phyloP scores from a whole-genome alignment of 192 early-diverging fungal genomes.

The Backusella luteola region DNA sequence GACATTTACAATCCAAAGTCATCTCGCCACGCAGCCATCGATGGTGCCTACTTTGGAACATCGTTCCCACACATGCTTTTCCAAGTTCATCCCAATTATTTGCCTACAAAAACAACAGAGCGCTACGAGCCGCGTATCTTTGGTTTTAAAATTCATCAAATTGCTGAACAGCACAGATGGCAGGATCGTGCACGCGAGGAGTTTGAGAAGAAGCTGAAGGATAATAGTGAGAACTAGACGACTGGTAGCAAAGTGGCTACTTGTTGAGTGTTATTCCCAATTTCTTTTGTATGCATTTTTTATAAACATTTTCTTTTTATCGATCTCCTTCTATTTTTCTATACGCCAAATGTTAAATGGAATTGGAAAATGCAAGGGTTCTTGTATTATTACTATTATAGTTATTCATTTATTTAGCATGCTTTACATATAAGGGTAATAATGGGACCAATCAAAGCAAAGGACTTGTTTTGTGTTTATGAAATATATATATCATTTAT shows the following conservation, averaged over 20 bases:
- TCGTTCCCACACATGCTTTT: constrained; percentile 95
- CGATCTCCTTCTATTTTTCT: neutral
- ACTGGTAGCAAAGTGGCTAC: neutral
- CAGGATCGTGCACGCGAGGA: constrained; percentile 80
- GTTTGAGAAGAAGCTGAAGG: constrained; percentile 8
- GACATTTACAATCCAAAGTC: constrained; percentile 92
- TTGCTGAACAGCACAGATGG: constrained; percentile 82
- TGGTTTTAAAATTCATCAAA: constrained; percentile 90
- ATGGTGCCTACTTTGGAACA: constrained; percentile 96
- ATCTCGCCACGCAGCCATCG: constrained; percentile 75
- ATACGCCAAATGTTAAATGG: neutral
- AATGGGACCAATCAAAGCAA: too few relatives aligned
- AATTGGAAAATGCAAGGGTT: neutral
- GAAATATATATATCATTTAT: too few relatives aligned
- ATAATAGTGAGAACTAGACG: neutral
- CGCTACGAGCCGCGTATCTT: constrained; percentile 93
- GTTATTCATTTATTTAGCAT: neutral
- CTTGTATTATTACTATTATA: neutral
- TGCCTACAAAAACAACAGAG: constrained; percentile 74
- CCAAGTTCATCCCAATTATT: constrained; percentile 79
- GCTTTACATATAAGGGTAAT: too few relatives aligned
- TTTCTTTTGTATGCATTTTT: constrained; percentile 1
- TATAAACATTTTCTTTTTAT: neutral
- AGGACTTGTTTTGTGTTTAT: too few relatives aligned
- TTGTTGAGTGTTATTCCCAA: neutral